Evolutionary conservation across 441 rosid species (phyloP).

Genomic region (Raphanus hybrid): DNA sequence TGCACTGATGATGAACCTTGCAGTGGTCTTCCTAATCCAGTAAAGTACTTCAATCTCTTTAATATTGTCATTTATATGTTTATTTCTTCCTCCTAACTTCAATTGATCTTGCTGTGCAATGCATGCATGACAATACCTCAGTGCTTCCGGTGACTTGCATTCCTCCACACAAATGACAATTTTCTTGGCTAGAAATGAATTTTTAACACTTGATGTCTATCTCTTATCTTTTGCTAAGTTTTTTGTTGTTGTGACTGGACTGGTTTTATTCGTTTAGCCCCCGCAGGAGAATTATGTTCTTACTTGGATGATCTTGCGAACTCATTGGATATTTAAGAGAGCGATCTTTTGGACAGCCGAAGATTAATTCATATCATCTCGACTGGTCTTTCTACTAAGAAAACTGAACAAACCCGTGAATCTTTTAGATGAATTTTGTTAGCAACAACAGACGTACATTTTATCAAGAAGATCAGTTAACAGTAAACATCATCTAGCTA

Average conservation of each 20-base stretch:
- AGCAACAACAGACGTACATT: background rate
- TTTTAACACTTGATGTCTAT: background rate
- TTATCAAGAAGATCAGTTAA: background rate
- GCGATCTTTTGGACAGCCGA: background rate
- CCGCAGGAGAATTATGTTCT: background rate
- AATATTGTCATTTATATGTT: background rate
- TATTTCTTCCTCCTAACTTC: background rate
- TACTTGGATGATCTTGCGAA: background rate
- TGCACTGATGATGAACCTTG: background rate
- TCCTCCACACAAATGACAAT: background rate
- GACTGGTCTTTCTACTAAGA: background rate
- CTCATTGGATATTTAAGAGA: background rate
- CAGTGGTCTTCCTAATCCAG: background rate
- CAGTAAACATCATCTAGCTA: too few species aligned
- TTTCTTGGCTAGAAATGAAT: background rate
- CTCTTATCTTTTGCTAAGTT: background rate
- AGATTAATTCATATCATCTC: background rate
- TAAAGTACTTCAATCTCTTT: background rate
- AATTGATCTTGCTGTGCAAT: background rate
- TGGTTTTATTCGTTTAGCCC: too few species aligned
- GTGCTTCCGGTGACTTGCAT: background rate
- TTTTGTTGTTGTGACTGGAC: background rate
- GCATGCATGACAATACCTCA: background rate
- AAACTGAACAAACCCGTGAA: background rate
- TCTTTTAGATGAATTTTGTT: background rate